phyloP scores from a whole-genome alignment of 768 basidiomycete species.

The Cystobasidium tubakii region DNA sequence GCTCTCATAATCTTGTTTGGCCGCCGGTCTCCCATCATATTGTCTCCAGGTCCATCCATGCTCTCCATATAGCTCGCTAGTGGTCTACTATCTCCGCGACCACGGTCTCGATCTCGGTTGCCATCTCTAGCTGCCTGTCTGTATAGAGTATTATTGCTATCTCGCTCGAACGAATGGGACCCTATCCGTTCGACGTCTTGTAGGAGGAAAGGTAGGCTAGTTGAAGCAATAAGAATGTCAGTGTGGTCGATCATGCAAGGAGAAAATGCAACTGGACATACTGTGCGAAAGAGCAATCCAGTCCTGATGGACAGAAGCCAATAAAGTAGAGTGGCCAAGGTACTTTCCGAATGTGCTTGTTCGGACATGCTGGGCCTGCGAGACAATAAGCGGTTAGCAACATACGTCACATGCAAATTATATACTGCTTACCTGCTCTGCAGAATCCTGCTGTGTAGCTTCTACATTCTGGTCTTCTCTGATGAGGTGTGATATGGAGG shows the following conservation, averaged over 20 bases:
- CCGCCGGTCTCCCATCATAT: slow-evolving; percentile 43
- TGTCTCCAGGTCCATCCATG: neutral
- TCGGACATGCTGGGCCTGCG: slow-evolving; percentile 77
- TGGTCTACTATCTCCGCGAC: slow-evolving; percentile 40
- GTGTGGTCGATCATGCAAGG: slow-evolving; percentile 35
- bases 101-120: slow-evolving; percentile 16
- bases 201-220: slow-evolving; percentile 61
- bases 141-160: slow-evolving; percentile 45
- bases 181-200: slow-evolving; percentile 86
- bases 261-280: slow-evolving; percentile 32
- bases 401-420: neutral
- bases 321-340: slow-evolving; percentile 84
- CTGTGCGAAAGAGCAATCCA: slow-evolving; percentile 58
- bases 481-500: slow-evolving; percentile 74
- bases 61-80: slow-evolving; percentile 48
- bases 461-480: slow-evolving; percentile 83
- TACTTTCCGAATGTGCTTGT: slow-evolving; percentile 86
- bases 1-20: slow-evolving; percentile 50
- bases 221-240: slow-evolving; percentile 69
- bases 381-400: slow-evolving; percentile 22
- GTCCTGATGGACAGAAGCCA: slow-evolving; percentile 85
- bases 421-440: slow-evolving; percentile 65
- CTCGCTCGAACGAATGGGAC: slow-evolving; percentile 61
- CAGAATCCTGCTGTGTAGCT: slow-evolving; percentile 96
- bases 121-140: slow-evolving; percentile 10